Evolutionary conservation across 768 basidiomycete species (phyloP), one percentile per base, ranked within the genome.

Genomic region (Aureoboletus auriporus): DNA sequence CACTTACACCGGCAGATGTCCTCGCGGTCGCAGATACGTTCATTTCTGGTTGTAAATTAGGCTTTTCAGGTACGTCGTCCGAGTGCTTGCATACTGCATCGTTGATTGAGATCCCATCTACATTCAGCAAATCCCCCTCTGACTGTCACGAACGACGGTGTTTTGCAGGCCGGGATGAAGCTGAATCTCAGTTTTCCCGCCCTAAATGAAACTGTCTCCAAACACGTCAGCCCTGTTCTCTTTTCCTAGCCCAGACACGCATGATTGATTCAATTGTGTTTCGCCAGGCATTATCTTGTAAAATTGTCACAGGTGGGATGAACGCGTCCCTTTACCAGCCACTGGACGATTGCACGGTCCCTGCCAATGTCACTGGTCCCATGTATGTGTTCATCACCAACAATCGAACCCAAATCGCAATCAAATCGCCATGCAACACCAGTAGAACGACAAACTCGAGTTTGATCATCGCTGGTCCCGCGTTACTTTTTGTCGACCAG

Each of bases 321-420:
- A 63, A 80, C 42, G 64, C 65, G 59, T 69, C 89, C 5, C 69
- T 87, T 59, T 59, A 78, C 29, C 71, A 89, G 39, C 82, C 87
- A 3, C 61, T 86, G 55, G 55, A 65, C 52, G 55, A 77, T 51
- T 91, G 89, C 56, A 64, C 75, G 49, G 80, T 91, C 11, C 91
- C 89, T 33, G 31, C 51, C 0, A 78, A 78, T 46, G 71, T 90
- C 64, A 80, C 86, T 63, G 89, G 90, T 37, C 83, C 85, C 53
- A 83, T 90, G 56, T 83, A 78, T 23, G 65, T 91, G 62, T 90
- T 71, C 67, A 67, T 91, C 70, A 89, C 85, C 29, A 74, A 74
- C 16, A 76, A 82, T 59, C 63, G 62, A n/a, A 17, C 14, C n/a
- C 35, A 8, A 46, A 78, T 82, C 53, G 76, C 83, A 65, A 76